Evolutionary conservation across 1,139 yeast species (phyloP).

Genomic region (Scheffersomyces stambukii): DNA sequence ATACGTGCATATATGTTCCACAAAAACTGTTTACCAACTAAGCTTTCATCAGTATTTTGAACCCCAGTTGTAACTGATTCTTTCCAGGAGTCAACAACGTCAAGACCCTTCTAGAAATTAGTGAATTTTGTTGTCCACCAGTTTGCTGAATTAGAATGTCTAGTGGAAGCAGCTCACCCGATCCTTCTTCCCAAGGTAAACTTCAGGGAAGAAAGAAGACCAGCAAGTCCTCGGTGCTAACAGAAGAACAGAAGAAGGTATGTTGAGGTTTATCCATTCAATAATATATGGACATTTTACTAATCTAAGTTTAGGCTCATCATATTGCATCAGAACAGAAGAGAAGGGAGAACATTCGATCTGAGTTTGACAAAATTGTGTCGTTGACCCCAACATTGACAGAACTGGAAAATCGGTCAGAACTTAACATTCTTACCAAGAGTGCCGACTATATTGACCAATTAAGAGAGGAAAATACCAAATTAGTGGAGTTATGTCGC

Average conservation of each 20-base stretch:
- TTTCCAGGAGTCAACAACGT: background rate
- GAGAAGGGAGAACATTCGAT: conserved; percentile 43
- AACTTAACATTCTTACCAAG: conserved; percentile 41
- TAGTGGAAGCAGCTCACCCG: conserved; percentile 1
- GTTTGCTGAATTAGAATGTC: background rate
- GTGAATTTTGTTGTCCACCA: background rate
- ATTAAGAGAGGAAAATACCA: conserved; percentile 35
- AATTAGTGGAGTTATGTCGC: conserved; percentile 31
- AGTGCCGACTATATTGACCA: conserved; percentile 45
- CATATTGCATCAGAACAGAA: conserved; percentile 51
- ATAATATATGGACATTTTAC: conserved; percentile 5
- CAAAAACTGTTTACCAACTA: background rate
- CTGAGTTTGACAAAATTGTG: conserved; percentile 45
- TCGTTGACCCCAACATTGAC: conserved; percentile 39
- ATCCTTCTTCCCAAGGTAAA: conserved; percentile 2
- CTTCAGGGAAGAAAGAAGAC: conserved; percentile 15
- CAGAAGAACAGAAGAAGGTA: conserved; percentile 46
- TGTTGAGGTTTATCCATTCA: conserved; percentile 12
- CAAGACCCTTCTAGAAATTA: background rate
- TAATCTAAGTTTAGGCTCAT: conserved; percentile 32
- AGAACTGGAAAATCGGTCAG: conserved; percentile 43
- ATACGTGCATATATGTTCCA: no score
- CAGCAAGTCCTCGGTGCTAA: conserved; percentile 29
- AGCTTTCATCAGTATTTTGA: background rate
- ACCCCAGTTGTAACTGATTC: background rate